phyloP scores from a whole-genome alignment of 352 stramenopile species.

The Aphanomyces astaci region DNA sequence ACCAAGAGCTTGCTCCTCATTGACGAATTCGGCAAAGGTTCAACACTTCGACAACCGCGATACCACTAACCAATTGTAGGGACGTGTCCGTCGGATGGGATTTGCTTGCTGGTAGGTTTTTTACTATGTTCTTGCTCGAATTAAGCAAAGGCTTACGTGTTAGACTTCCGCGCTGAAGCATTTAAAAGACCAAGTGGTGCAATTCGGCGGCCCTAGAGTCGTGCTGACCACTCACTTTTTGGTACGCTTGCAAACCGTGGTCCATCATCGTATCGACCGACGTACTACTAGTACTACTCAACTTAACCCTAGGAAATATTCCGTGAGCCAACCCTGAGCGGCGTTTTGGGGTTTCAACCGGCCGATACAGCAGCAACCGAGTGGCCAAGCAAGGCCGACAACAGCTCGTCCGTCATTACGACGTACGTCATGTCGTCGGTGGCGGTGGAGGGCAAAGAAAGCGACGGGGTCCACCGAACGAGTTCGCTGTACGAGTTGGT shows the following conservation, averaged over 20 bases:
- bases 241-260: too few relatives aligned
- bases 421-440: conserved; percentile 25
- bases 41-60: too few relatives aligned
- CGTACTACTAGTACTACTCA: too few relatives aligned
- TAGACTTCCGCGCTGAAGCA: conserved; percentile 57
- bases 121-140: neutral
- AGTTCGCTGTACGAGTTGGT: conserved; percentile 55
- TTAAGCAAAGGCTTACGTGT: conserved; percentile 13
- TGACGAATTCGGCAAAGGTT: conserved; percentile 86
- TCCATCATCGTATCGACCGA: too few relatives aligned
- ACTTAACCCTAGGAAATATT: conserved; percentile 59
- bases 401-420: conserved; percentile 9
- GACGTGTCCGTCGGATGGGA: conserved; percentile 64
- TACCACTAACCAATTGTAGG: conserved; percentile 27
- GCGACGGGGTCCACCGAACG: conserved; percentile 23
- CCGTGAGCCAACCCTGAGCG: conserved; percentile 34
- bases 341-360: neutral
- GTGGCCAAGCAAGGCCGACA: neutral
- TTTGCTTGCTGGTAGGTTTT: conserved; percentile 54
- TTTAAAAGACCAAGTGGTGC: conserved; percentile 32
- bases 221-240: conserved; percentile 77
- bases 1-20: conserved; percentile 64
- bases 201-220: conserved; percentile 37
- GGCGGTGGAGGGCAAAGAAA: conserved; percentile 6
- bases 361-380: neutral